phyloP scores from a whole-genome alignment of 768 basidiomycete genomes.

The Lactarius sanguifluus region DNA sequence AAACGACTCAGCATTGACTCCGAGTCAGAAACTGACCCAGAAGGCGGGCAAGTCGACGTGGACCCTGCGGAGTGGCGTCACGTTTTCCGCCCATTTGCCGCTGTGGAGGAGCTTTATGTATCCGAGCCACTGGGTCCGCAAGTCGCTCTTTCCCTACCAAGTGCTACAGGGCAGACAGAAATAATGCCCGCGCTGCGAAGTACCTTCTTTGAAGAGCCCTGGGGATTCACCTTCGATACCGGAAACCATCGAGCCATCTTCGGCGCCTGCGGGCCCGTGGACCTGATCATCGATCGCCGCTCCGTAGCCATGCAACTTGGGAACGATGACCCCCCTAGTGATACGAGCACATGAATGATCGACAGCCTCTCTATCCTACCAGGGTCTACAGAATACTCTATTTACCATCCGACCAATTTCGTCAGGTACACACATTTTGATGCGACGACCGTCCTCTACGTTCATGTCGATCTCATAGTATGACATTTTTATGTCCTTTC shows the following conservation, averaged over 20 bases:
- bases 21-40: no score
- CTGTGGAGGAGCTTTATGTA: slow-evolving; percentile 1
- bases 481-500: background rate
- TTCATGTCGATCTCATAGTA: background rate
- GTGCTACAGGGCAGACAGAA: background rate
- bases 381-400: background rate
- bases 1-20: background rate
- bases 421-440: background rate
- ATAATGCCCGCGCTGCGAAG: background rate
- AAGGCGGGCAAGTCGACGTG: no score
- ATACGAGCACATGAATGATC: background rate
- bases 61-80: no score
- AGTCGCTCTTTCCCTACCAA: background rate
- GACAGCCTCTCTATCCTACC: background rate
- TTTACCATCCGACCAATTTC: background rate
- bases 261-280: background rate
- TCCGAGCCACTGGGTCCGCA: background rate
- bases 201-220: background rate
- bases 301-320: background rate
- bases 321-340: background rate
- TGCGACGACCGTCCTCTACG: background rate
- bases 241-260: background rate
- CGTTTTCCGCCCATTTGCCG: background rate
- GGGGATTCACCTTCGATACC: background rate
- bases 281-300: background rate